Percentiles rank a stretch among this genome's conserved stretches.
Evolutionary conservation across 176 grass and related monocot species (phyloP).

Genomic region (Paspalum notatum): DNA sequence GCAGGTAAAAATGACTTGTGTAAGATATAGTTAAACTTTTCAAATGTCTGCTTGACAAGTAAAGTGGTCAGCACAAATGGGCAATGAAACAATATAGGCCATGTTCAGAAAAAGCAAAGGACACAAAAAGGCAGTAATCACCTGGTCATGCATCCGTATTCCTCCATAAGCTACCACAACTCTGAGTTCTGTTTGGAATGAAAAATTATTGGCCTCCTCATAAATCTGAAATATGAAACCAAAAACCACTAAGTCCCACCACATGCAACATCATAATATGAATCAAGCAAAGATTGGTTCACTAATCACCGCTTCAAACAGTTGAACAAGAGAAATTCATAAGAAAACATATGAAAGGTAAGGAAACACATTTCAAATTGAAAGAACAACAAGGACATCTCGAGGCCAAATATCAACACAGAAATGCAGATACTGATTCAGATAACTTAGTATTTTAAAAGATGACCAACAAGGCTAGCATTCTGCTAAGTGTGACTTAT

Average conservation of each 20-base stretch:
- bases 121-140: constrained; percentile 23
- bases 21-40: neutral
- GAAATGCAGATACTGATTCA: neutral
- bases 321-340: neutral
- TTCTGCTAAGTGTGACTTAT: neutral
- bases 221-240: constrained; percentile 58
- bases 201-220: constrained; percentile 79
- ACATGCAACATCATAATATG: neutral
- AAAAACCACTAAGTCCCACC: neutral
- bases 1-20: neutral
- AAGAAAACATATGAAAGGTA: neutral
- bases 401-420: neutral
- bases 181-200: constrained; percentile 56
- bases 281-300: neutral
- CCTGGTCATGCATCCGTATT: constrained; percentile 58
- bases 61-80: neutral
- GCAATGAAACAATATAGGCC: neutral
- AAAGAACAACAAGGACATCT: neutral
- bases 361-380: neutral
- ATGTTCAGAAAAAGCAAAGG: neutral
- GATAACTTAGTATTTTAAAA: neutral
- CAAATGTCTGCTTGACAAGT: neutral
- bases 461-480: neutral
- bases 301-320: neutral
- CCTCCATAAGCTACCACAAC: constrained; percentile 81